phyloP scores from a whole-genome alignment of 768 basidiomycete genomes.

The Leccinellum albellum region DNA sequence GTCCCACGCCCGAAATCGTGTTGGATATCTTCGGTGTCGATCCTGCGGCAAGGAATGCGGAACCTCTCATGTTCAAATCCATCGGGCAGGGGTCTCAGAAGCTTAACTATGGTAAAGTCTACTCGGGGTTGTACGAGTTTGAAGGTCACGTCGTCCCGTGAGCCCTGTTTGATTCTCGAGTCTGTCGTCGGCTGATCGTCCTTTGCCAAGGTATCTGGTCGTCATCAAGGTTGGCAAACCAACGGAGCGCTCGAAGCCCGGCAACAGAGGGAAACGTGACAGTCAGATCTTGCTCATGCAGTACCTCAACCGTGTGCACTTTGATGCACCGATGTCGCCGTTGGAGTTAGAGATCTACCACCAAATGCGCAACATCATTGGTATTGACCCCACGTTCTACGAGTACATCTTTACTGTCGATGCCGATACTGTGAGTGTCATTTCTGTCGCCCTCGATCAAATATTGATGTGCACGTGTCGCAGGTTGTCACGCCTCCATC shows the following conservation, averaged over 20 bases:
- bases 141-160: conserved; percentile 68
- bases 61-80: conserved; percentile 66
- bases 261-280: conserved; percentile 67
- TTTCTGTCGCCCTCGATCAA: neutral
- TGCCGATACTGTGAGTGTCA: conserved; percentile 56
- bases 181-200: neutral
- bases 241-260: conserved; percentile 59
- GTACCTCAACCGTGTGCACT: conserved; percentile 67
- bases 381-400: conserved; percentile 72
- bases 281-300: conserved; percentile 65
- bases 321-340: conserved; percentile 62
- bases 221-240: conserved; percentile 66
- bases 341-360: conserved; percentile 69
- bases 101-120: conserved; percentile 68
- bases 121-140: conserved; percentile 68
- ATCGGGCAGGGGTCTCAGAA: conserved; percentile 64
- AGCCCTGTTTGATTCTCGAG: conserved; percentile 18
- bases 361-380: conserved; percentile 72
- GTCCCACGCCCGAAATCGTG: conserved; percentile 62
- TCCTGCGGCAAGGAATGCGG: conserved; percentile 56
- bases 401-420: conserved; percentile 73
- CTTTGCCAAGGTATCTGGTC: conserved; percentile 48
- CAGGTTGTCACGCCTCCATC: conserved; percentile 63
- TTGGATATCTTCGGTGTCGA: conserved; percentile 67
- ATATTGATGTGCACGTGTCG: conserved; percentile 12